Evolutionary conservation across 1,284 basidiomycete genomes (phyloP), one percentile per base, ranked within the genome.

Genomic region (Apiotrichum sp.): DNA sequence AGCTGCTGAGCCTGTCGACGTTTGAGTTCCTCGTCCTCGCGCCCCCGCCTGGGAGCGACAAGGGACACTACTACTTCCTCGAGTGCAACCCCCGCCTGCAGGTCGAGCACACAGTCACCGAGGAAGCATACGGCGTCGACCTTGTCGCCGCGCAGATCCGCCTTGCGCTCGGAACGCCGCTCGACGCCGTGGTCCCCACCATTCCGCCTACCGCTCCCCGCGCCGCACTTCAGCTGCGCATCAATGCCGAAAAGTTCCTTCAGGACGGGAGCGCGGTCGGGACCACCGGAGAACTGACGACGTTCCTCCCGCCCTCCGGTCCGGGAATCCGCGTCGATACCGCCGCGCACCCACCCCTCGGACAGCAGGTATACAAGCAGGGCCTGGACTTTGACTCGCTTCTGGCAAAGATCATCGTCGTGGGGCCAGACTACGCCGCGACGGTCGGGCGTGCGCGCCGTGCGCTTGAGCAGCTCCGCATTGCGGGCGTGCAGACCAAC

Each of bases 31-130:
- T 61, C 16, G 55, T 61, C n/a, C 29, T 55, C 31, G 46, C 57
- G 7, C 52, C 52, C 1, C 16, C 43, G 1, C 45, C 40, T 32
- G 49, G 36, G 0, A 44, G 35, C 8, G 31, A 49, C 3, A 13
- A 34, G 2, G 54, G 52, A 14, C 14, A 47, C 14, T 61, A 41
- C 54, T 61, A 54, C 56, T 61, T 61, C 40, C 59, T 61, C 29
- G 59, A 61, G 42, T 61, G 59, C 49, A 61, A 61, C 54, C 59
- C 59, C 1, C 59, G 59, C 33, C 42, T 61, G 9, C 59, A 61
- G 49, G 59, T 61, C 29, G 59, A 61, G 48, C 59, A 61, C 52
- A 61, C 59, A 2, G 59, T 61, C 7, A 61, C 59, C 0, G 59
- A 61, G 38, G 59, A 61, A 49, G 59, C 56, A 13, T 58, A 61